Evolutionary conservation across 352 stramenopile genomes (phyloP).

Genomic region (Thraustochytrium striatum): DNA sequence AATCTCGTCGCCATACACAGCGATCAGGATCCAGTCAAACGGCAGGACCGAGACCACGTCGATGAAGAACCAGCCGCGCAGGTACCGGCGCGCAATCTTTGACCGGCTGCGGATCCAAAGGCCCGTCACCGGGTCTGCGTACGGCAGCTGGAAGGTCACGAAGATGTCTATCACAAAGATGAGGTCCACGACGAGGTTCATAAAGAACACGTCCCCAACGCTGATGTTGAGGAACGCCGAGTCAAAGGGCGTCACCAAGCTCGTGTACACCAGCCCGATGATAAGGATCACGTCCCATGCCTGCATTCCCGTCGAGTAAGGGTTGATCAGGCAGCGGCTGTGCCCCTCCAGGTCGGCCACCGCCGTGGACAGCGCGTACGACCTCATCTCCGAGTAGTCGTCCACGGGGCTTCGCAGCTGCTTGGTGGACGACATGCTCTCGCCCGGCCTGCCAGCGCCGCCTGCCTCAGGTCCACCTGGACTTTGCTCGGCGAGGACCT

Average conservation of each 20-base stretch:
- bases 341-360: too few species aligned
- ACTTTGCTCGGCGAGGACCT: too few species aligned
- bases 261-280: slow-evolving; percentile 9
- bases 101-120: slow-evolving; percentile 1
- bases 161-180: slow-evolving; percentile 47
- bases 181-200: slow-evolving; percentile 44
- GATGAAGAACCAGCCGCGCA: slow-evolving; percentile 47
- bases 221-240: slow-evolving; percentile 10
- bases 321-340: slow-evolving; percentile 9
- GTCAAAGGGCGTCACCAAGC: slow-evolving; percentile 38
- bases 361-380: too few species aligned
- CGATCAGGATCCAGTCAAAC: slow-evolving; percentile 26
- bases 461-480: too few species aligned
- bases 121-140: slow-evolving; percentile 15
- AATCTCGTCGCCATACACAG: not conserved
- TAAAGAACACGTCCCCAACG: slow-evolving; percentile 27
- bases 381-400: too few species aligned
- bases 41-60: slow-evolving; percentile 42
- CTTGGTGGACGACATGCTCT: too few species aligned
- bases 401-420: too few species aligned
- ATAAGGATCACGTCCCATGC: slow-evolving; percentile 21
- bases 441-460: too few species aligned
- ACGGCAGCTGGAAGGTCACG: slow-evolving; percentile 39
- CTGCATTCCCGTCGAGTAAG: slow-evolving; percentile 26
- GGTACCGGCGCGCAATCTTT: slow-evolving; percentile 17